Base-by-base conservation (phyloP, 371 early-diverging fungal genomes). In the Basidiobolus heterosporus region DNA sequence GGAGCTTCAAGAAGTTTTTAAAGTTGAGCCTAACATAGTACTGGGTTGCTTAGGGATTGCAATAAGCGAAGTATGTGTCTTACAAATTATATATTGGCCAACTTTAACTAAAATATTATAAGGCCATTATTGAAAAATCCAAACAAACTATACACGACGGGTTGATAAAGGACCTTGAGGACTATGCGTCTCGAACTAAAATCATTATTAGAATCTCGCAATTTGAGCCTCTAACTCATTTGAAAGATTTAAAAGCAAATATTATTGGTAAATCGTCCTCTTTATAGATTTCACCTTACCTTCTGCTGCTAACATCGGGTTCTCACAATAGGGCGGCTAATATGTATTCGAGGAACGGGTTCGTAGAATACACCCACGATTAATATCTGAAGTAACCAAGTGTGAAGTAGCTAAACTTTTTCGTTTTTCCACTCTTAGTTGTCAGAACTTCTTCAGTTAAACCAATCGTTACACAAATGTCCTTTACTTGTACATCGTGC, bases 401-500 rank as follows among this genome's bases (percentile, higher is more conserved):
- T n/a, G n/a, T n/a, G n/a, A n/a, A n/a, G n/a, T n/a, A n/a, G n/a
- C n/a, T n/a, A n/a, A n/a, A n/a, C n/a, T n/a, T n/a, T n/a, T n/a
- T 66, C 2, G 58, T 60, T 1, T 60, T 61, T 18, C 51, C 55
- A 11, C 52, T 65, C 21, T 17, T 36, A 1, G 58, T 65, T 11
- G 58, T 62, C 16, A 44, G 60, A 16, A 51, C 58, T 7, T 59
- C 62, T 18, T 57, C 60, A 17, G 53, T 62, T 20, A 72, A 64
- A 44, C 67, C 74, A 8, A 45, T 71, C 1, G 61, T 67, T n/a
- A 60, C 55, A 22, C 55, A 61, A 42, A 58, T 75, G 52, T 24
- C 61, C 3, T 73, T 75, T 48, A 49, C 46, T 0, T 74, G 77
- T 52, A 54, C 53, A 15, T 52, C 48, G 2, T 75, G 77, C 44